These are phyloP conservation scores for Ilyonectria robusta DNA, from an alignment of 2,329 filamentous ascomycete species.

Conservation along the genomic window DNA sequence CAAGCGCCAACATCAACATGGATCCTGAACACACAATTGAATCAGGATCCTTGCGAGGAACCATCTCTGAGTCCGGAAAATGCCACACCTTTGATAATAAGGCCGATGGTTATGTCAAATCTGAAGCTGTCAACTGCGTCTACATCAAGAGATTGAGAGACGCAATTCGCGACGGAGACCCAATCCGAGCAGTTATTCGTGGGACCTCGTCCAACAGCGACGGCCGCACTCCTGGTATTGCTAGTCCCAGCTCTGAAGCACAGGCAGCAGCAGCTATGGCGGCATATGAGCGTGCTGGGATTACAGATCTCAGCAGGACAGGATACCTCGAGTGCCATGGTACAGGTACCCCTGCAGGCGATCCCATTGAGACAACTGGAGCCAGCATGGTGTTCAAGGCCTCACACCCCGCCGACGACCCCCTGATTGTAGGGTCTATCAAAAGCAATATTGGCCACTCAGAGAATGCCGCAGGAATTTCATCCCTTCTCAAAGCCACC, in stretches of 20 bases:
- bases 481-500: conserved; percentile 49
- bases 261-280: conserved; percentile 50
- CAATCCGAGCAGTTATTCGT: conserved; percentile 51
- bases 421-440: conserved; percentile 50
- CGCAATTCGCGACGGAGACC: conserved; percentile 59
- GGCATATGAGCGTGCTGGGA: conserved; percentile 47
- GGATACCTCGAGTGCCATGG: conserved; percentile 57
- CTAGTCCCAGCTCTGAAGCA: conserved; percentile 48
- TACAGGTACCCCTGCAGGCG: conserved; percentile 57
- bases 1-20: conserved; percentile 59
- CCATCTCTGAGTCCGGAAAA: conserved; percentile 42
- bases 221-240: conserved; percentile 53
- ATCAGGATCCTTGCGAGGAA: conserved; percentile 57
- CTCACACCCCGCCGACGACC: conserved; percentile 19
- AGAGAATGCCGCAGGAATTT: conserved; percentile 48
- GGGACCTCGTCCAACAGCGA: conserved; percentile 51
- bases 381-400: conserved; percentile 45
- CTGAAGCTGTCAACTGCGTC: conserved; percentile 59
- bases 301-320: conserved; percentile 42
- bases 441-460: conserved; percentile 53
- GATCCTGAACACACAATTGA: conserved; percentile 60
- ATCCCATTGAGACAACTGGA: conserved; percentile 53
- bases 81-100: conserved; percentile 53
- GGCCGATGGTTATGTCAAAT: conserved; percentile 62
- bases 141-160: conserved; percentile 60